Evolutionary conservation across 371 early-diverging fungal species (phyloP).

Genomic region (Mortierella sp.): DNA sequence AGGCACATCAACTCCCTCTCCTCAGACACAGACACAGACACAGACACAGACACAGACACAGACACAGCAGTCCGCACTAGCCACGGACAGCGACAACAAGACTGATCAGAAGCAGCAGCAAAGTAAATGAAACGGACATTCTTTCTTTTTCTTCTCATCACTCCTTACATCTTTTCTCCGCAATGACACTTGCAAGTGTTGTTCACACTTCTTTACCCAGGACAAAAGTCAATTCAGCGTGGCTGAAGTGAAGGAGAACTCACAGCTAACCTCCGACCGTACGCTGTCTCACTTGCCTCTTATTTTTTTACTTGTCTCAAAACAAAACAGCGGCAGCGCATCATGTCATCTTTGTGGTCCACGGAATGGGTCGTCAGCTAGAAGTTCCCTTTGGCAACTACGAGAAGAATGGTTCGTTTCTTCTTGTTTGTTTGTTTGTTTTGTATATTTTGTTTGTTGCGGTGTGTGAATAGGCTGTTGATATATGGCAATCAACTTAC

Average conservation of each 20-base stretch:
- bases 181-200: no score
- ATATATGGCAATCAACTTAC: background rate
- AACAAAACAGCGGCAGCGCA: conserved; percentile 33
- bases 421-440: background rate
- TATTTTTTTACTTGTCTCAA: no score
- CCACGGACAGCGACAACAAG: background rate
- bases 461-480: no score
- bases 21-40: conserved; percentile 6
- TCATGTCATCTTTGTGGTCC: conserved; percentile 74
- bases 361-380: conserved; percentile 79
- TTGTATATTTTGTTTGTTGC: background rate
- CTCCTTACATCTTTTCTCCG: background rate
- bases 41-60: conserved; percentile 6
- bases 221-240: background rate
- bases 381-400: conserved; percentile 67
- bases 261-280: no score
- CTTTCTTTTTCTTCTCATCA: background rate
- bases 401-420: conserved; percentile 60
- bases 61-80: background rate
- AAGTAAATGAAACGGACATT: background rate
- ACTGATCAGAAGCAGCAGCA: background rate
- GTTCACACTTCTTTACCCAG: no score
- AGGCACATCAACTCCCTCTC: background rate
- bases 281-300: no score
- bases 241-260: background rate